Evolutionary conservation across 129 eudicot species (phyloP).

Genomic region (Dittrichia graveolens): DNA sequence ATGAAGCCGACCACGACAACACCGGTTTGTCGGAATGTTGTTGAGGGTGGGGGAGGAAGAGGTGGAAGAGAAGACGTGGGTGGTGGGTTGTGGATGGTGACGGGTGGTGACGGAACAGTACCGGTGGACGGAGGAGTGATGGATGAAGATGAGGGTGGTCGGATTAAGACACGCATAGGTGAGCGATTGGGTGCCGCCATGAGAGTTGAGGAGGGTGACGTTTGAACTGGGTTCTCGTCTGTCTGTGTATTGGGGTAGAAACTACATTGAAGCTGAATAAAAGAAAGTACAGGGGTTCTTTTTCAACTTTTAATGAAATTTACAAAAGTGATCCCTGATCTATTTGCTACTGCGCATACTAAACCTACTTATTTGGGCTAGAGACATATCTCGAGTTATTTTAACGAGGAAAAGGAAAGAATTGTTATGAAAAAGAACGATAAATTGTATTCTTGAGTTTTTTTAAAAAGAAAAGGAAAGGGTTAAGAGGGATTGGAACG

Average conservation of each 20-base stretch:
- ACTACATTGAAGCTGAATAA: conserved; percentile 27
- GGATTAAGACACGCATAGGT: conserved; percentile 73
- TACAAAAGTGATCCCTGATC: neutral
- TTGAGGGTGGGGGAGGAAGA: conserved; percentile 33
- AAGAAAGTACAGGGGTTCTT: conserved; percentile 11
- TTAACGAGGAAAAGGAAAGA: no score
- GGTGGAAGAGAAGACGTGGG: conserved; percentile 36
- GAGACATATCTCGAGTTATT: no score
- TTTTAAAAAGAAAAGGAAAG: no score
- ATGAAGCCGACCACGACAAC: conserved; percentile 87
- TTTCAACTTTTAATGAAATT: conserved; percentile 1
- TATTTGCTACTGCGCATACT: neutral
- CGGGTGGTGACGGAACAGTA: conserved; percentile 39
- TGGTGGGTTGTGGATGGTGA: conserved; percentile 23
- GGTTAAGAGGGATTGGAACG: no score
- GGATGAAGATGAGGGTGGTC: conserved; percentile 54
- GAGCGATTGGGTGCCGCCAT: conserved; percentile 68
- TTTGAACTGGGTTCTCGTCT: conserved; percentile 30
- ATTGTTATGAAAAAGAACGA: no score
- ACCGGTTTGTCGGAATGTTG: conserved; percentile 45
- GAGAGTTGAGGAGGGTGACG: conserved; percentile 29
- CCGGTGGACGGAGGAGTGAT: conserved; percentile 35
- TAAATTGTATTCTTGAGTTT: no score
- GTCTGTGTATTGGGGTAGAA: conserved; percentile 12
- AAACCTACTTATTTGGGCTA: no score